Percentiles rank a stretch among this genome's conserved stretches.
Evolutionary conservation across 495 filamentous ascomycete species (phyloP).

Genomic region (Neurospora sp.): DNA sequence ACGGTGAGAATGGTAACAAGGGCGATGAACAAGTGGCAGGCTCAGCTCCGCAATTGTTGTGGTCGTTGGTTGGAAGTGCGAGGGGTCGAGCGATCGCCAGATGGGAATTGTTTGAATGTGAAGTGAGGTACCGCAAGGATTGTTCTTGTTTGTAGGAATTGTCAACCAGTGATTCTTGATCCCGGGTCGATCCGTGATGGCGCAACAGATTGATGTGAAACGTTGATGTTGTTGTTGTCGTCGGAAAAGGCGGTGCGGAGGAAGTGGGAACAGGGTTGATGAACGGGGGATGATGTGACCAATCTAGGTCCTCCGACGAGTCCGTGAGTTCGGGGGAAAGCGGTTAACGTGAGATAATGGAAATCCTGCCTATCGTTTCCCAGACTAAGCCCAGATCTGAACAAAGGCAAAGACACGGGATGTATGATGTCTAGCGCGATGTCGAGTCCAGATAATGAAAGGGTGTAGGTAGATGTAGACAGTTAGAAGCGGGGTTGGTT

Average conservation of each 20-base stretch:
- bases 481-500: not conserved
- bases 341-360: not conserved
- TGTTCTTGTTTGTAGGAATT: not conserved
- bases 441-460: not conserved
- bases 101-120: not conserved
- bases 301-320: not conserved
- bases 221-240: not conserved
- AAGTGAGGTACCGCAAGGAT: not conserved
- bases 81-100: not conserved
- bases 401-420: not conserved
- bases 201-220: not conserved
- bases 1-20: not conserved
- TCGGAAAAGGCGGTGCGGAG: not conserved
- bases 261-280: not conserved
- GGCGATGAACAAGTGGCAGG: not conserved
- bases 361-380: not conserved
- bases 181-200: not conserved
- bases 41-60: not conserved
- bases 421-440: not conserved
- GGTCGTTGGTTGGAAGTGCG: not conserved
- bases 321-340: not conserved
- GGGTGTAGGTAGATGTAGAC: not conserved
- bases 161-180: not conserved
- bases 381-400: not conserved
- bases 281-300: not conserved